These are phyloP conservation scores for Cyberlindnera amylophila DNA, from an alignment of 805 yeast species.

Conservation along the genomic window DNA sequence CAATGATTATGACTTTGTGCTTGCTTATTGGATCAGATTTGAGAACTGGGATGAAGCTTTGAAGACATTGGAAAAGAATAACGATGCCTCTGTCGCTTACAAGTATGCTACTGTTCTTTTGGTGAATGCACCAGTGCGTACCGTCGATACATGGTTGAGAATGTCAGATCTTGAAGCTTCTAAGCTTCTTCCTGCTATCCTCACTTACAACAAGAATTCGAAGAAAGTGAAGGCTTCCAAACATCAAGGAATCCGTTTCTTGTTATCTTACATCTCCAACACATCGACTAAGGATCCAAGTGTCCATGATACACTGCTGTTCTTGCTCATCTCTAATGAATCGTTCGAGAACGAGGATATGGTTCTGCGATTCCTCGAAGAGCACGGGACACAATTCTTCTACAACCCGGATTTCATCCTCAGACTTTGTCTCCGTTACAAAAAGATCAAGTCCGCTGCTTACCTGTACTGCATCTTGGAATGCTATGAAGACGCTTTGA, in stretches of 20 bases:
- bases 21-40: slow-evolving; percentile 62
- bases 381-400: slow-evolving; percentile 33
- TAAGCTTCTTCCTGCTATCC: slow-evolving; percentile 69
- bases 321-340: slow-evolving; percentile 50
- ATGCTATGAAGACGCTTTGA: slow-evolving; percentile 77
- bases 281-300: slow-evolving; percentile 40
- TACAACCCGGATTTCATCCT: slow-evolving; percentile 75
- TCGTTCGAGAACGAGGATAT: slow-evolving; percentile 31
- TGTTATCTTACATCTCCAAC: slow-evolving; percentile 50
- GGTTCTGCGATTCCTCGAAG: slow-evolving; percentile 48
- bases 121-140: slow-evolving; percentile 60
- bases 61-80: slow-evolving; percentile 47
- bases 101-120: slow-evolving; percentile 66
- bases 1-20: slow-evolving; percentile 64
- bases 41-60: slow-evolving; percentile 76
- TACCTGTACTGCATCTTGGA: slow-evolving; percentile 64
- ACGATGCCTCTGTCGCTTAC: slow-evolving; percentile 51
- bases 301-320: slow-evolving; percentile 67
- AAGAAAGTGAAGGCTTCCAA: slow-evolving; percentile 37
- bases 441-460: slow-evolving; percentile 63
- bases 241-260: slow-evolving; percentile 65
- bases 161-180: slow-evolving; percentile 51
- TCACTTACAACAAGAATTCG: slow-evolving; percentile 57
- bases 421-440: slow-evolving; percentile 61
- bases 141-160: slow-evolving; percentile 78